Evolutionary conservation across 345 rosid species (phyloP).

Genomic region (Gossypium longicalyx): DNA sequence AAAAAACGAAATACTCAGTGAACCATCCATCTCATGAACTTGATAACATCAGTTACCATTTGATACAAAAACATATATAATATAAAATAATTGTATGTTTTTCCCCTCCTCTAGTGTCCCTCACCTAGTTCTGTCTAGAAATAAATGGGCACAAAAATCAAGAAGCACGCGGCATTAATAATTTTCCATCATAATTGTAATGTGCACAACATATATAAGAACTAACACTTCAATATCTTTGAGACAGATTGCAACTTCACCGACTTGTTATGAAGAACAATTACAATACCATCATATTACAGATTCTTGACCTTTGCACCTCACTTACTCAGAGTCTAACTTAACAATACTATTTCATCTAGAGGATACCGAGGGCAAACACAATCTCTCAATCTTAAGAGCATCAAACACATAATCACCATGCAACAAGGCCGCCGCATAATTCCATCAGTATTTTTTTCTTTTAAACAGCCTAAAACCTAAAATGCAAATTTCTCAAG

Average conservation of each 20-base stretch:
- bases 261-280: background rate
- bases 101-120: background rate
- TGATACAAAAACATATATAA: background rate
- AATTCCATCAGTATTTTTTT: background rate
- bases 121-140: background rate
- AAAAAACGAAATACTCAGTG: background rate
- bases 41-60: background rate
- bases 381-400: constrained; percentile 8
- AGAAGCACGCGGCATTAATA: background rate
- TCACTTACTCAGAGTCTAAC: background rate
- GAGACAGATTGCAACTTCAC: background rate
- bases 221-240: background rate
- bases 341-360: background rate
- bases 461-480: background rate
- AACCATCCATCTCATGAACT: background rate
- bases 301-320: background rate
- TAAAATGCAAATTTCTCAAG: background rate
- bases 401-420: background rate
- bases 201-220: background rate
- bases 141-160: background rate
- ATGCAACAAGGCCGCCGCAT: background rate
- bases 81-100: background rate
- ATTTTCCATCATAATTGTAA: background rate
- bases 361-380: background rate
- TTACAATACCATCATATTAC: background rate